Conservation (phyloP, 768 basidiomycete genomes). For the Paxillus rubicundulus region DNA sequence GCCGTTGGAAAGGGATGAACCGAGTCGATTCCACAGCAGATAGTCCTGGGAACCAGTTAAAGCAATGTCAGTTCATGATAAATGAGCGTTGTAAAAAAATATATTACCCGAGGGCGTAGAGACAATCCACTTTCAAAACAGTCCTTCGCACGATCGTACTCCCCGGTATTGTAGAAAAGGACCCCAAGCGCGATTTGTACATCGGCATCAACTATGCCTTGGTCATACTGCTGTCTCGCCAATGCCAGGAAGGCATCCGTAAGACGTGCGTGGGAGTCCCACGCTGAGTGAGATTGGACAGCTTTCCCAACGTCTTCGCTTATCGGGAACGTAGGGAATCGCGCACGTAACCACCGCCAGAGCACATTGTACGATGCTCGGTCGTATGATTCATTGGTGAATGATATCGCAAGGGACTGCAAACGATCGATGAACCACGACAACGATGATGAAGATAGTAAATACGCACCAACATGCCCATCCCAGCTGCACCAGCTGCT, state of each 20-base stretch:
- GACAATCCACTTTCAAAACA: slow-evolving; percentile 90
- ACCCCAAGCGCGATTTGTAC: slow-evolving; percentile 93
- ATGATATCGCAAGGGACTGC: slow-evolving; percentile 92
- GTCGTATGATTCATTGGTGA: slow-evolving; percentile 92
- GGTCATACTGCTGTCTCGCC: slow-evolving; percentile 77
- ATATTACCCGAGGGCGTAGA: slow-evolving; percentile 68
- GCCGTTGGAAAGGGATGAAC: slow-evolving; percentile 92
- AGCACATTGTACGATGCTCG: slow-evolving; percentile 83
- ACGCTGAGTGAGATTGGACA: slow-evolving; percentile 55
- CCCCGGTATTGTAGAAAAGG: slow-evolving; percentile 82
- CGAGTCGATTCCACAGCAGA: slow-evolving; percentile 92
- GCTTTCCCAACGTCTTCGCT: slow-evolving; percentile 56
- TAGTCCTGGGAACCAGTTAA: slow-evolving; percentile 60
- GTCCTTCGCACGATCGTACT: slow-evolving; percentile 88
- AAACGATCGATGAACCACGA: slow-evolving; percentile 9
- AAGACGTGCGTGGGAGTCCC: slow-evolving; percentile 79
- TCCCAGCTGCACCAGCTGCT: slow-evolving; percentile 57
- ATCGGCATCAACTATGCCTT: slow-evolving; percentile 77
- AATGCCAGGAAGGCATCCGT: slow-evolving; percentile 81
- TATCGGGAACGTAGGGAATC: slow-evolving; percentile 56
- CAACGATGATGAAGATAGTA: neutral
- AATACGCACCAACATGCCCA: slow-evolving; percentile 68
- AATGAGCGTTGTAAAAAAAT: neutral
- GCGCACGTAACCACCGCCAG: slow-evolving; percentile 76
- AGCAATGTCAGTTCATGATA: neutral